phyloP scores from a whole-genome alignment of 2,329 filamentous ascomycete genomes.

The Diaporthe vexans region DNA sequence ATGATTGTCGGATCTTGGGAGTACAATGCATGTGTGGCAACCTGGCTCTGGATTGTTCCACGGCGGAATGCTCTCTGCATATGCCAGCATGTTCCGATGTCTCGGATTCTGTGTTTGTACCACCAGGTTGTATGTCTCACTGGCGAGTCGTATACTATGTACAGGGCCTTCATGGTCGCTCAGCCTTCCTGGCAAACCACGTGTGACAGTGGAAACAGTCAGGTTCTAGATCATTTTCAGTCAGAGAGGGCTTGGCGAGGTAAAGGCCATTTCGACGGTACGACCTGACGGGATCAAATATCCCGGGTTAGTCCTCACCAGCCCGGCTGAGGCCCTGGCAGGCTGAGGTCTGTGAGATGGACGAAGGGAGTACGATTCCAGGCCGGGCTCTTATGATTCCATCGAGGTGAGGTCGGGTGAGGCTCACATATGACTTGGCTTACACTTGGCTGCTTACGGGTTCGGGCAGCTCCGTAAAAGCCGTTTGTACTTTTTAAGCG shows the following conservation, averaged over 20 bases:
- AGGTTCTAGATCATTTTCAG: background rate
- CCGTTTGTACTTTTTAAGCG: conserved; percentile 8
- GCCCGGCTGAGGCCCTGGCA: background rate
- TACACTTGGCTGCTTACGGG: conserved; percentile 26
- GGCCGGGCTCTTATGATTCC: background rate
- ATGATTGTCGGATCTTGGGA: background rate
- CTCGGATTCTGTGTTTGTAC: conserved; percentile 33
- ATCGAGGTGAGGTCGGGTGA: conserved; percentile 17
- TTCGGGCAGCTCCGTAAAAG: conserved; percentile 3
- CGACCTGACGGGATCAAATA: too few relatives aligned
- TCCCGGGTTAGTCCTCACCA: background rate
- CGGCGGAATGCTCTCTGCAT: conserved; percentile 20
- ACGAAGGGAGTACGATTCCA: background rate
- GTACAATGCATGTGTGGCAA: background rate
- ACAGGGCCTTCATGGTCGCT: background rate
- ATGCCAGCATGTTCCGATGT: conserved; percentile 35
- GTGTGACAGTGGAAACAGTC: conserved; percentile 12
- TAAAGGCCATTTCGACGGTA: background rate
- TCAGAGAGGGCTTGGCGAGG: background rate
- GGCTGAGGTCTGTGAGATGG: background rate
- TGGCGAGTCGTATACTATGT: background rate
- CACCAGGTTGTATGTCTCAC: conserved; percentile 1
- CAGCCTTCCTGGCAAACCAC: conserved; percentile 20
- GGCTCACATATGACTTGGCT: conserved; percentile 19
- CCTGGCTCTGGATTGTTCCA: conserved; percentile 3